phyloP scores from a whole-genome alignment of 345 rosid genomes.

The Aquilaria yunnanensis region DNA sequence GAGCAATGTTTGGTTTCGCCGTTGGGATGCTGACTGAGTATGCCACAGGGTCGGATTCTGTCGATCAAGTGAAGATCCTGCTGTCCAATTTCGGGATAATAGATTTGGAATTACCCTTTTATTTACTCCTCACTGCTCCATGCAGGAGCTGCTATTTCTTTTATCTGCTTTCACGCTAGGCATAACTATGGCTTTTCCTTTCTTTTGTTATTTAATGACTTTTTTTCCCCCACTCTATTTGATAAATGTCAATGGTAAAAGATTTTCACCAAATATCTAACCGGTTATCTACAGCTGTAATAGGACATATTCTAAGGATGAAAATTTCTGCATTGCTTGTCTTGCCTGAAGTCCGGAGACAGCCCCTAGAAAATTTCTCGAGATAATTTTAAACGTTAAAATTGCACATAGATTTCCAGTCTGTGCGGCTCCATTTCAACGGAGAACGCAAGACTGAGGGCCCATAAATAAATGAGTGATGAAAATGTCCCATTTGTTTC shows the following conservation, averaged over 20 bases:
- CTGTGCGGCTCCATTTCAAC: conserved; percentile 11
- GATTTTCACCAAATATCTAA: too few relatives aligned
- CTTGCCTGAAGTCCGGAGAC: too few relatives aligned
- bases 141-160: too few relatives aligned
- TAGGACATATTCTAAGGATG: too few relatives aligned
- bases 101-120: conserved; percentile 45
- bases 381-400: too few relatives aligned
- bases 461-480: background rate
- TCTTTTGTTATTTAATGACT: background rate
- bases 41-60: conserved; percentile 64
- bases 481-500: conserved; percentile 4
- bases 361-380: too few relatives aligned
- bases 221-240: too few relatives aligned
- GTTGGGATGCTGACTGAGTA: conserved; percentile 68
- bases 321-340: too few relatives aligned
- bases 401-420: background rate
- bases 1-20: conserved; percentile 74
- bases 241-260: too few relatives aligned
- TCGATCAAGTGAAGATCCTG: conserved; percentile 69
- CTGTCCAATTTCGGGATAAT: conserved; percentile 62
- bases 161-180: background rate
- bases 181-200: background rate
- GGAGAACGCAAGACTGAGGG: conserved; percentile 18
- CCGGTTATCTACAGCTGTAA: too few relatives aligned
- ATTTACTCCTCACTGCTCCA: conserved; percentile 4